Conservation (phyloP, 176 grass and related monocot genomes). For the Phoenix dactylifera region DNA sequence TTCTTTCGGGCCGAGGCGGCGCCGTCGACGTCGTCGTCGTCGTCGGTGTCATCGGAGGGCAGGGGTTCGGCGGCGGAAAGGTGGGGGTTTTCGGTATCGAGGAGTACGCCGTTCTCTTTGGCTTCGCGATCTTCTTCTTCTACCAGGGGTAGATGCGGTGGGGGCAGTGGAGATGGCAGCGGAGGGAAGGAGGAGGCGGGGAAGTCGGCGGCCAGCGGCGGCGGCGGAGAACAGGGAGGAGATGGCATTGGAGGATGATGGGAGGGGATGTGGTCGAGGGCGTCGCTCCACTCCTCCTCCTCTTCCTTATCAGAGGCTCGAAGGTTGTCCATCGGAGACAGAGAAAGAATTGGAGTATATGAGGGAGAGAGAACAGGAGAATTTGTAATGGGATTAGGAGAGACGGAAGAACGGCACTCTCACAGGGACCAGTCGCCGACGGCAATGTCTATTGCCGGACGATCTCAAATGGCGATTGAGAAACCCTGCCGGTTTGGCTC, state of each 20-base stretch:
- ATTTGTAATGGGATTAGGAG: no score
- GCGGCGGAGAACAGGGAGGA: not conserved
- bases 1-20: slow-evolving; percentile 7
- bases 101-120: no score
- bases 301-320: no score
- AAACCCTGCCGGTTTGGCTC: no score
- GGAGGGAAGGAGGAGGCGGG: not conserved
- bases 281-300: slow-evolving; percentile 3
- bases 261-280: slow-evolving; percentile 2
- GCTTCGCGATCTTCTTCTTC: no score
- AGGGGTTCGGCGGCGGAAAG: not conserved
- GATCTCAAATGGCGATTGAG: no score
- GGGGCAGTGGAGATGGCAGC: not conserved
- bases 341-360: no score
- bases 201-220: not conserved
- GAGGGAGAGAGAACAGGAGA: no score
- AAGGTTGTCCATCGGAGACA: no score
- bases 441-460: no score
- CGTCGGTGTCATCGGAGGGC: not conserved
- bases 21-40: slow-evolving; percentile 4
- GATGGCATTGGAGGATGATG: not conserved
- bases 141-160: not conserved
- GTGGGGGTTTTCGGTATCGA: not conserved
- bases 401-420: no score
- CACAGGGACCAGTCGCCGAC: no score